These are phyloP conservation scores for Talaromyces sp. DNA, from an alignment of 2,329 filamentous ascomycete genomes.

Conservation along the genomic window DNA sequence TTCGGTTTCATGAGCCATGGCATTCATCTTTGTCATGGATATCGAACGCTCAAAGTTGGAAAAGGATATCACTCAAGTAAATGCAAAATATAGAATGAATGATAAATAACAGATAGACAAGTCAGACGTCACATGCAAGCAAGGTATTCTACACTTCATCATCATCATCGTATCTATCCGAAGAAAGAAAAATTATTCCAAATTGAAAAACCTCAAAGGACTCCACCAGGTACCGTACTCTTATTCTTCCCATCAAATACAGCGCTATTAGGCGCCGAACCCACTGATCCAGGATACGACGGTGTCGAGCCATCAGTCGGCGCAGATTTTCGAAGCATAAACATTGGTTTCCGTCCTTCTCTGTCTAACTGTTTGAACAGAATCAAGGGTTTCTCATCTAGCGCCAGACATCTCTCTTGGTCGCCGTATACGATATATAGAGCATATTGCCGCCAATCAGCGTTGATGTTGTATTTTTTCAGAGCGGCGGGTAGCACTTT, in stretches of 20 bases:
- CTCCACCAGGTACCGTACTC: conserved; percentile 19
- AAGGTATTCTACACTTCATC: conserved; percentile 3
- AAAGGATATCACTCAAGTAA: neutral
- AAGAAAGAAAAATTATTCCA: neutral
- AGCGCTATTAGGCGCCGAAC: conserved; percentile 19
- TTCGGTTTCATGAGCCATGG: neutral
- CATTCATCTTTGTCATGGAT: neutral
- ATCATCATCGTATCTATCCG: conserved; percentile 5
- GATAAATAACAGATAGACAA: conserved; percentile 1
- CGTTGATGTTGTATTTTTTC: conserved; percentile 98
- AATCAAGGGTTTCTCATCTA: conserved; percentile 91
- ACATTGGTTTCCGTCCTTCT: conserved; percentile 98
- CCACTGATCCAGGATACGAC: conserved; percentile 17
- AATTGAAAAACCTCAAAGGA: conserved; percentile 11
- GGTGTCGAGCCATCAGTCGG: conserved; percentile 44
- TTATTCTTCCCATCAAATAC: conserved; percentile 21
- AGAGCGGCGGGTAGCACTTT: conserved; percentile 94
- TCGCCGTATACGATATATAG: conserved; percentile 99
- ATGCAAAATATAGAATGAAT: neutral
- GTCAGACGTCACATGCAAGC: neutral
- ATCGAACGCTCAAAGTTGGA: neutral
- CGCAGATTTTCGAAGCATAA: conserved; percentile 81
- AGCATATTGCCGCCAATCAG: conserved; percentile 95
- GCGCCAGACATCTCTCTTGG: conserved; percentile 85
- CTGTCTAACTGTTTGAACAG: conserved; percentile 96